Conservation (phyloP, 139 green algal genomes). For the Chloropicon primus region DNA sequence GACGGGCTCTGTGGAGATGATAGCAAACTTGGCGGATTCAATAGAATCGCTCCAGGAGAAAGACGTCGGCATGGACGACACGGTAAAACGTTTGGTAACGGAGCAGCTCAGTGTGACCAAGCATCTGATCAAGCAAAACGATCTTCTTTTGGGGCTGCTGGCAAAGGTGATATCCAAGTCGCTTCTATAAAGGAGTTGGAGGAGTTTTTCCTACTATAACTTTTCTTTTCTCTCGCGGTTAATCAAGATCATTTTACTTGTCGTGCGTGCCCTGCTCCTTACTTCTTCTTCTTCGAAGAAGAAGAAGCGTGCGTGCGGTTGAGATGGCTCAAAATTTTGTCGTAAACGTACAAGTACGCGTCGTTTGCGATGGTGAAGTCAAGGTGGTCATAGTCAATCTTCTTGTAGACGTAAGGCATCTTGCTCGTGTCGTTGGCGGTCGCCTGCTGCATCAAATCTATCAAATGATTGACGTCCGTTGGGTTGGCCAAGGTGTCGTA, state of each 20-base stretch:
- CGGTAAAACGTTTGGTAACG: not conserved
- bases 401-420: not conserved
- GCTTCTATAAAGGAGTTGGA: not conserved
- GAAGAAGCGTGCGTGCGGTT: too few relatives aligned
- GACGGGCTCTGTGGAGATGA: not conserved
- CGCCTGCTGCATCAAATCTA: not conserved
- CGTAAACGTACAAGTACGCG: not conserved
- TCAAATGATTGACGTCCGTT: not conserved
- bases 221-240: too few relatives aligned
- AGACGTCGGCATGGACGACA: not conserved
- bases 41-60: not conserved
- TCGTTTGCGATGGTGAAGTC: not conserved
- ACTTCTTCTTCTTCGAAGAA: not conserved
- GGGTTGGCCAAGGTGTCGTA: not conserved
- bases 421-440: not conserved
- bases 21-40: not conserved
- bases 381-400: not conserved
- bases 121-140: too few relatives aligned
- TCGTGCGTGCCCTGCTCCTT: too few relatives aligned
- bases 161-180: not conserved
- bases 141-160: not conserved
- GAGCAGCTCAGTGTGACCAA: too few relatives aligned
- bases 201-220: too few relatives aligned
- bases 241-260: too few relatives aligned
- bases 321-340: not conserved